Evolutionary conservation across 441 rosid species (phyloP), one percentile per base, ranked within the genome.

Genomic region (Gossypium davidsonii): DNA sequence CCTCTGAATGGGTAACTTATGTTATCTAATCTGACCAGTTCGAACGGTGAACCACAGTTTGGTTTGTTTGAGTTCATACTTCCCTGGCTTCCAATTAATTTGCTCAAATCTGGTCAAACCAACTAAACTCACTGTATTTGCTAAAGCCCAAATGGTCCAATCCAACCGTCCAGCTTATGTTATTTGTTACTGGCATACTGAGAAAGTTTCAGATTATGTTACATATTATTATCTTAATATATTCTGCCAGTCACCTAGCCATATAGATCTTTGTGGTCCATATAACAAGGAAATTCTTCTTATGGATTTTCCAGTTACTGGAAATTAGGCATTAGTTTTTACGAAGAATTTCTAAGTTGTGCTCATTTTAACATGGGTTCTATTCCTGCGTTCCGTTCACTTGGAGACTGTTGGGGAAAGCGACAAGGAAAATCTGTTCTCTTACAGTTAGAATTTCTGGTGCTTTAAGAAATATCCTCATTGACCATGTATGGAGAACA

Each of bases 1-100:
- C 58, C 57, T 48, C 52, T 46, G 6, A 66, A 66, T 44, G 57
- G 21, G 57, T 48, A 67, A 49, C 71, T 48, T 67, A 48, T 6
- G 15, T n/a, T 25, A 8, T 25, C 18, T 21, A 8, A 49, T 49
- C 71, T 49, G 44, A 49, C 57, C 71, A 3, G 26, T 25, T 44
- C 4, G 57, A 49, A 10, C 4, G 0, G 25, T 28, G 25, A 67
- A 49, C 52, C 3, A 49, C 44, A 15, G 44, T 67, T 26, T 48
- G 58, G 28, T 49, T 26, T 62, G 67, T 42, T n/a, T 46, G 46
- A 23, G 18, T 65, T 44, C 15, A 39, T 46, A 46, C 39, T 46
- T 46, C 39, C 37, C 55, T 66, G 20, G 39, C 11, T 23, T 46
- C 20, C 25, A 6, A 46, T 66, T 46, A 46, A 66, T 12, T 48